Evolutionary conservation across 768 basidiomycete genomes (phyloP).

Genomic region (Leccinum disarticulatum): DNA sequence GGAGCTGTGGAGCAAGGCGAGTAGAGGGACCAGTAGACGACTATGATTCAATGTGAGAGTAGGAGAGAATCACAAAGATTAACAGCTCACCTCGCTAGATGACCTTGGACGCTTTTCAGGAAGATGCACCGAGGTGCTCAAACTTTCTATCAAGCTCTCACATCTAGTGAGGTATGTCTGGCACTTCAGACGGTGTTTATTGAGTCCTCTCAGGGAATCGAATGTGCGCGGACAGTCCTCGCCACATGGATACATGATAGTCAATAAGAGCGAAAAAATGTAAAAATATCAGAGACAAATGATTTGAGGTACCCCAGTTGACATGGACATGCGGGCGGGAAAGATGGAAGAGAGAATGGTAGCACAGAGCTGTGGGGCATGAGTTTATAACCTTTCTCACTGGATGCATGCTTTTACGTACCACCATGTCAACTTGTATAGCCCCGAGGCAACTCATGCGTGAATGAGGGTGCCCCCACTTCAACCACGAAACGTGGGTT

Average conservation of each 20-base stretch:
- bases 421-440: neutral
- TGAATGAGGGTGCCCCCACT: too few species aligned
- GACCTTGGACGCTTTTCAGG: neutral
- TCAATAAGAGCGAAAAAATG: neutral
- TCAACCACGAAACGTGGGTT: too few species aligned
- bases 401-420: neutral
- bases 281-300: neutral
- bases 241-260: neutral
- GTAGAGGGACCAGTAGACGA: neutral
- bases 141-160: neutral
- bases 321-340: too few species aligned
- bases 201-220: neutral
- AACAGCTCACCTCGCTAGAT: neutral
- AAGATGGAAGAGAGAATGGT: neutral
- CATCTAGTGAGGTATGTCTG: neutral
- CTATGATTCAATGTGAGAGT: neutral
- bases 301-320: neutral
- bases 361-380: neutral
- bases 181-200: neutral
- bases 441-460: too few species aligned
- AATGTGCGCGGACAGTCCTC: neutral
- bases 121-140: neutral
- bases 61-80: neutral
- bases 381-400: neutral
- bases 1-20: neutral